phyloP scores from a whole-genome alignment of 306 rosid genomes.

The Castanopsis chinensis region DNA sequence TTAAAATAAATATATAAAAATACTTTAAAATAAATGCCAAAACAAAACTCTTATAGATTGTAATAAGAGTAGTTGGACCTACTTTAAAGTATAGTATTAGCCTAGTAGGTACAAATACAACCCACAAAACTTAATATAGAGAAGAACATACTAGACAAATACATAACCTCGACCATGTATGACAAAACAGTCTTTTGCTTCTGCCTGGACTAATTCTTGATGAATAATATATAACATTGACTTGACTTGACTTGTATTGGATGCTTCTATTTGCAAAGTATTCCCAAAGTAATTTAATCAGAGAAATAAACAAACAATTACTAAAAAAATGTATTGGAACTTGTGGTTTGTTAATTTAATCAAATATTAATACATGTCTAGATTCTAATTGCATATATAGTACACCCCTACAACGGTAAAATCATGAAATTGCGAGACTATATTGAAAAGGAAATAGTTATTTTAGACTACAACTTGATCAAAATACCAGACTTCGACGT shows the following conservation, averaged over 20 bases:
- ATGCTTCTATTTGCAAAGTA: constrained; percentile 11
- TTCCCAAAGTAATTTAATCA: not conserved
- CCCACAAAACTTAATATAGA: too few species aligned
- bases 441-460: not conserved
- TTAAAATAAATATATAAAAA: too few species aligned
- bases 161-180: not conserved
- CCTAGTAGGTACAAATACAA: too few species aligned
- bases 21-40: too few species aligned
- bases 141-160: not conserved
- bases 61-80: too few species aligned
- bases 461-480: not conserved
- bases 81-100: too few species aligned
- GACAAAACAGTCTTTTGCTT: constrained; percentile 11
- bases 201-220: not conserved
- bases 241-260: constrained; percentile 12
- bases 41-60: too few species aligned
- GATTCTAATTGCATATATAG: not conserved
- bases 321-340: constrained; percentile 14
- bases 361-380: constrained; percentile 25
- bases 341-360: not conserved
- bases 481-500: too few species aligned
- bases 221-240: not conserved
- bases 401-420: constrained; percentile 36
- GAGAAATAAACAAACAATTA: not conserved
- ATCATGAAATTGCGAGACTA: constrained; percentile 4